A percentile compares a stretch with the other conserved stretches of the same genome.
These are phyloP conservation scores for Phaffia tasmanica DNA, from an alignment of 768 basidiomycete species.

Conservation along the genomic window DNA sequence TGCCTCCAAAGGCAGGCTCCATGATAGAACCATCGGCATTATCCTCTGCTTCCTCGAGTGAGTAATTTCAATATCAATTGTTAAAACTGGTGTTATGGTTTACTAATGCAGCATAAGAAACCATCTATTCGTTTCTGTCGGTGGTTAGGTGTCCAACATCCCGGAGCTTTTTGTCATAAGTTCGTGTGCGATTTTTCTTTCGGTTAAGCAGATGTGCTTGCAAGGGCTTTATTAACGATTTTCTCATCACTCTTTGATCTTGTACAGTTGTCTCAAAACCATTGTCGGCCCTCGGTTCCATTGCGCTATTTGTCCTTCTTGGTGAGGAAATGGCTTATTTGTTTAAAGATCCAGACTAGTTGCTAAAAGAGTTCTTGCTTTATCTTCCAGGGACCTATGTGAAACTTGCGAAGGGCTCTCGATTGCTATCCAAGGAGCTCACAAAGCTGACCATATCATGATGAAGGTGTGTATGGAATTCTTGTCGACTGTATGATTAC, in stretches of 20 bases:
- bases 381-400: conserved; percentile 35
- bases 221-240: neutral
- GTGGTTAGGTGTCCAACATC: conserved; percentile 57
- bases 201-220: neutral
- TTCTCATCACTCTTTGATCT: conserved; percentile 10
- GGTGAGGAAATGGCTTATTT: conserved; percentile 49
- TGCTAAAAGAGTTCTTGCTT: neutral
- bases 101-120: neutral
- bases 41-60: neutral
- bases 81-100: neutral
- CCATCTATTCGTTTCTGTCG: neutral
- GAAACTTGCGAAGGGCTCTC: conserved; percentile 35
- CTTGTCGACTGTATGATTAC: neutral
- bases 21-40: neutral
- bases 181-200: conserved; percentile 40
- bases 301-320: conserved; percentile 77
- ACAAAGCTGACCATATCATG: conserved; percentile 57
- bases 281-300: conserved; percentile 89
- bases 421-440: conserved; percentile 27
- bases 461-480: conserved; percentile 57
- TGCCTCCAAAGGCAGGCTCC: conserved; percentile 40
- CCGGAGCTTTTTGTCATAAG: conserved; percentile 77
- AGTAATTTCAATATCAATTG: neutral
- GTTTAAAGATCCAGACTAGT: neutral
- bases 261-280: conserved; percentile 66